Base-by-base conservation (phyloP, 192 early-diverging fungal species). In the Funneliformis mosseae region DNA sequence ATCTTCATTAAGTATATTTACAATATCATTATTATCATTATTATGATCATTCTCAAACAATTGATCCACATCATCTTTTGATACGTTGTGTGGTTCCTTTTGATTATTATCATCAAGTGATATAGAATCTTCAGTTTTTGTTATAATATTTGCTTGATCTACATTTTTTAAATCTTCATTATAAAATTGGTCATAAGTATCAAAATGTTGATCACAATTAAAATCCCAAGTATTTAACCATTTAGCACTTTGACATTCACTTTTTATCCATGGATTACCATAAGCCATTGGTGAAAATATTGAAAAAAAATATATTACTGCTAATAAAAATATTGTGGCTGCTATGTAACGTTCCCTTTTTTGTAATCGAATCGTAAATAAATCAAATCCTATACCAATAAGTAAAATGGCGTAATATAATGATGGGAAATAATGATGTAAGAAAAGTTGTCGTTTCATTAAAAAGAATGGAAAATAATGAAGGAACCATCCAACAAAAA, bases 391-490 rank as follows among this genome's bases (percentile, higher is more conserved):
- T 16, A 88, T 88, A 28, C 91, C 92, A 42, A 96, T 70, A 5
- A 91, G 85, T 43, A 98, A 87, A 73, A 97, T 89, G 33, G 91
- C 89, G 83, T 97, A 94, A 86, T 96, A 97, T 12, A 97, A 88
- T 10, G 96, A 92, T 6, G 97, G 96, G n/a, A 97, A 89, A 82
- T 98, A 99, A 81, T 99, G 96, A 82, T 98, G 96, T 50, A 97
- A 84, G 84, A 98, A 97, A 50, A 95, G 87, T 83, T 96, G 94
- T 42, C 96, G 95, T 25, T 86, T 87, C 95, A 98, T 96, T 21
- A 96, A 81, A 85, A 94, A 96, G 84, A 98, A 98, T 21, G 96
- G 95, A 11, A 94, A 48, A 82, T 94, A 97, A 85, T 98, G 96
- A 59, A 94, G 84, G 23, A 83, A 80, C 96, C 96, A 99, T 14